These are phyloP conservation scores for Camellia granthamiana DNA, from an alignment of 148 eudicot genomes.

Conservation along the genomic window DNA sequence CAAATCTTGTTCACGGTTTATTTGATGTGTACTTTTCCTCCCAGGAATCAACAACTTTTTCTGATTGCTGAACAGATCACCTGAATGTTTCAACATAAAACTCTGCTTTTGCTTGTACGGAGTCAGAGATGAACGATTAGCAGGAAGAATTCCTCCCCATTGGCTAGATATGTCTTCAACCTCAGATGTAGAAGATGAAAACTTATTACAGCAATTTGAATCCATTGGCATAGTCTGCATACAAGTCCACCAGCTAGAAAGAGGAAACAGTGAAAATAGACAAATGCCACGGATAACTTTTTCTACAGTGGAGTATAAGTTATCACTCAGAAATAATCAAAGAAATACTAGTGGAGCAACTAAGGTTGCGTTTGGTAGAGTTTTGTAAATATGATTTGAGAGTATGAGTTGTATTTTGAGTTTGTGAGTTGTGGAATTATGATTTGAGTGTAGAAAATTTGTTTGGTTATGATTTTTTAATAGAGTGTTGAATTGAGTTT, in stretches of 20 bases:
- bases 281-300: not conserved
- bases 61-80: conserved; percentile 23
- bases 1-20: conserved; percentile 31
- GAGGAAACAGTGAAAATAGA: conserved; percentile 9
- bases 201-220: conserved; percentile 27
- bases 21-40: conserved; percentile 23
- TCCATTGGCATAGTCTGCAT: conserved; percentile 41
- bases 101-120: conserved; percentile 32
- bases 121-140: conserved; percentile 63
- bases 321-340: not conserved
- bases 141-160: conserved; percentile 60
- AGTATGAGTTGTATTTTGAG: no score
- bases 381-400: no score
- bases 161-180: conserved; percentile 30
- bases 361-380: not conserved
- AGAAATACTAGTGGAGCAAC: conserved; percentile 38
- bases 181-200: conserved; percentile 31
- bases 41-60: conserved; percentile 28
- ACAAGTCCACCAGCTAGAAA: conserved; percentile 20
- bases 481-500: no score
- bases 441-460: no score
- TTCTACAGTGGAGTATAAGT: not conserved
- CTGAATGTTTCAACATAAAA: conserved; percentile 32
- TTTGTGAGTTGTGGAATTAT: no score
- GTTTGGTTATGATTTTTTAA: no score